These are phyloP conservation scores for Phytopythium mirpurense DNA, from an alignment of 352 stramenopile species.

Conservation along the genomic window DNA sequence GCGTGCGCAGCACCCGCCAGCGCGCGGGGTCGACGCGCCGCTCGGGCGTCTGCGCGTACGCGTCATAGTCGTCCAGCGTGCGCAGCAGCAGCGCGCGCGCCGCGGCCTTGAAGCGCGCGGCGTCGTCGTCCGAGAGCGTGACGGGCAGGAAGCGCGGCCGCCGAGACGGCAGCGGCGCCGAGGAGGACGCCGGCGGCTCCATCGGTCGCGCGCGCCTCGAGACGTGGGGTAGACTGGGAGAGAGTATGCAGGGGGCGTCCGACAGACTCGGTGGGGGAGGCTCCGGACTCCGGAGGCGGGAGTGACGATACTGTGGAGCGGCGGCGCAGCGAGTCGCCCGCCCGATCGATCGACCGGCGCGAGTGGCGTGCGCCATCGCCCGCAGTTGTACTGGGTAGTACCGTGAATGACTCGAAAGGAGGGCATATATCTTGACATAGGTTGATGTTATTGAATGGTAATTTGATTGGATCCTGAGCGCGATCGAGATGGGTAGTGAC, in stretches of 20 bases:
- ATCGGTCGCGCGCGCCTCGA: neutral
- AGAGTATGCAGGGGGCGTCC: too few species aligned
- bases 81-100: slow-evolving; percentile 24
- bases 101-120: slow-evolving; percentile 23
- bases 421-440: neutral
- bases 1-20: slow-evolving; percentile 29
- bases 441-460: neutral
- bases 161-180: slow-evolving; percentile 2
- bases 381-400: neutral
- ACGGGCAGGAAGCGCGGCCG: slow-evolving; percentile 22
- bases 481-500: too few species aligned
- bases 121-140: slow-evolving; percentile 19
- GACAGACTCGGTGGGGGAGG: too few species aligned
- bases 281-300: neutral
- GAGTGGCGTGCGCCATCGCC: neutral
- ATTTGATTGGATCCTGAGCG: too few species aligned
- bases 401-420: neutral
- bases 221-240: neutral
- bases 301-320: neutral
- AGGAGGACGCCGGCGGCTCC: neutral
- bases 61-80: slow-evolving; percentile 27
- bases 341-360: neutral
- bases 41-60: slow-evolving; percentile 23
- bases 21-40: slow-evolving; percentile 24
- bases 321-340: too few species aligned